Conservation (phyloP, 2,329 filamentous ascomycete species). For the Simplicillium aogashimaense region DNA sequence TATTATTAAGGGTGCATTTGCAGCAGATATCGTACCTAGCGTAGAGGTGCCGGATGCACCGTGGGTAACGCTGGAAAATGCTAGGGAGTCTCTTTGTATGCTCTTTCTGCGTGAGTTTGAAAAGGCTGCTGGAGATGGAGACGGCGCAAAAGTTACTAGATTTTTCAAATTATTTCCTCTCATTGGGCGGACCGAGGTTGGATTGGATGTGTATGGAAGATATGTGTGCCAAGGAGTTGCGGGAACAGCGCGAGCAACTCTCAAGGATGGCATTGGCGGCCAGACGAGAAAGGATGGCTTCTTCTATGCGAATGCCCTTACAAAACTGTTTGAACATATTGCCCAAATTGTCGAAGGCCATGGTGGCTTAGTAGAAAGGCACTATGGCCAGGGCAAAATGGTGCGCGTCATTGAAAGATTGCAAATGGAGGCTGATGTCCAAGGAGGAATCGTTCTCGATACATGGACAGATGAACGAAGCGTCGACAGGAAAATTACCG, state of each 20-base stretch:
- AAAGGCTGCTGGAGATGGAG: slow-evolving; percentile 76
- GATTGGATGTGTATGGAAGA: slow-evolving; percentile 85
- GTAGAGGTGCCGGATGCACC: slow-evolving; percentile 92
- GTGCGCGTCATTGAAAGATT: slow-evolving; percentile 83
- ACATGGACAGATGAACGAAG: slow-evolving; percentile 87
- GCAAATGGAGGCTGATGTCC: slow-evolving; percentile 90
- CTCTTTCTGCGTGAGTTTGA: slow-evolving; percentile 94
- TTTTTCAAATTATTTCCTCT: slow-evolving; percentile 98
- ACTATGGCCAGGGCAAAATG: slow-evolving; percentile 93
- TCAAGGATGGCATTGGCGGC: slow-evolving; percentile 55
- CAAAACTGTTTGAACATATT: slow-evolving; percentile 93
- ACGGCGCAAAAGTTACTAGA: slow-evolving; percentile 79
- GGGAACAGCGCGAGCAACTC: slow-evolving; percentile 66
- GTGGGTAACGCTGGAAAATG: slow-evolving; percentile 73
- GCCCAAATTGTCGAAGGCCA: slow-evolving; percentile 93
- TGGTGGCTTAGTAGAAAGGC: slow-evolving; percentile 79
- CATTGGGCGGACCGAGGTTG: slow-evolving; percentile 80
- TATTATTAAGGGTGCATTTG: slow-evolving; percentile 77
- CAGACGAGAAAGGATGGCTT: slow-evolving; percentile 56
- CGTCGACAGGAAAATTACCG: slow-evolving; percentile 78
- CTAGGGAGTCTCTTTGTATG: slow-evolving; percentile 80
- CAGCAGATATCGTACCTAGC: slow-evolving; percentile 85
- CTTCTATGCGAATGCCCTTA: slow-evolving; percentile 86
- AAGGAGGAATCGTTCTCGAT: slow-evolving; percentile 91
- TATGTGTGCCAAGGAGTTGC: slow-evolving; percentile 96